Evolutionary conservation across 495 filamentous ascomycete species (phyloP).

Genomic region (Hypoxylon lenormandii): DNA sequence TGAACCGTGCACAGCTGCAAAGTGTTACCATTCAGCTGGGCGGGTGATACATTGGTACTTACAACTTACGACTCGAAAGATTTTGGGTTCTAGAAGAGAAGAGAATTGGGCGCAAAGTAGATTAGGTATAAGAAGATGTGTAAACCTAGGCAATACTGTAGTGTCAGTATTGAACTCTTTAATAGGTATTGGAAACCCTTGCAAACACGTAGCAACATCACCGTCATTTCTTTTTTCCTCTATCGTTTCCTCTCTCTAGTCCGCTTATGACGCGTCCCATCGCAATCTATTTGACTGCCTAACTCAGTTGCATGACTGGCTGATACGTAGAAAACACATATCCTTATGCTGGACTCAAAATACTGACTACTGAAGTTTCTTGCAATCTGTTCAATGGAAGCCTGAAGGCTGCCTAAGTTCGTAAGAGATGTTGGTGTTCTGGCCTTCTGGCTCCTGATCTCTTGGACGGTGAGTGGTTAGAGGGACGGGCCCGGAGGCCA

Average conservation of each 20-base stretch:
- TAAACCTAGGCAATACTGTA: no score
- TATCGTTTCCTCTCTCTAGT: no score
- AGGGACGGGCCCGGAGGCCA: no score
- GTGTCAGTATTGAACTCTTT: conserved; percentile 13
- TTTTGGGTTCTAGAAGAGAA: no score
- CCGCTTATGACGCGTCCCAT: conserved; percentile 16
- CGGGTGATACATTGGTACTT: neutral
- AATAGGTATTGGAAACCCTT: conserved; percentile 1
- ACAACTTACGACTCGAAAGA: neutral
- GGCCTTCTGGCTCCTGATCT: no score
- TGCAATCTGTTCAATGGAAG: conserved; percentile 9
- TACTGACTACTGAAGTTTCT: neutral
- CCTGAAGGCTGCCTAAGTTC: no score
- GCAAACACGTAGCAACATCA: conserved; percentile 29
- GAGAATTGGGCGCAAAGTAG: no score
- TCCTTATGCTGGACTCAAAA: conserved; percentile 6
- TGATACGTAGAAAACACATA: conserved; percentile 17
- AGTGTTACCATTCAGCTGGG: neutral
- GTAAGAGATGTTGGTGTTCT: no score
- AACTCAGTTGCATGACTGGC: conserved; percentile 3
- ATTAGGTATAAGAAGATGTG: no score
- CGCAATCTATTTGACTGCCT: conserved; percentile 33
- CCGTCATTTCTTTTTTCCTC: neutral
- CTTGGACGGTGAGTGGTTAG: no score
- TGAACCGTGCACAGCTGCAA: conserved; percentile 31